Evolutionary conservation across 805 yeast species (phyloP), one percentile per base, ranked within the genome.

Genomic region (Schizosaccharomyces cryophilus): DNA sequence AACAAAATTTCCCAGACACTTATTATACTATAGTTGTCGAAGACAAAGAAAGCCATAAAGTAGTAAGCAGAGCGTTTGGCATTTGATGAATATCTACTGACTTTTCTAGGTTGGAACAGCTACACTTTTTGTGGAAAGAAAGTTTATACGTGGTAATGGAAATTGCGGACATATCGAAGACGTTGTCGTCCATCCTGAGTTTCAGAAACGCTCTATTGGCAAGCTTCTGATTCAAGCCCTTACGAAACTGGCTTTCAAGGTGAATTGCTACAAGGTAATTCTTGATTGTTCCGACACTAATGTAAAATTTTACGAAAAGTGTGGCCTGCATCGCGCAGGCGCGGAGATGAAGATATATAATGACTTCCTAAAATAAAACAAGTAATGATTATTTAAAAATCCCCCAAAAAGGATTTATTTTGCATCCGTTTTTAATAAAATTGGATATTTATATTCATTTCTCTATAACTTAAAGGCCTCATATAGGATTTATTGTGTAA

Each of bases 261-360:
- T 59, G n/a, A 47, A 42, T 9, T 59, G 54, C 55, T 59, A 59
- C 54, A 59, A 54, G 15, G 31, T 54, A 19, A 83, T 86, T 24
- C 73, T 86, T 66, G 94, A 86, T 69, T 86, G 95, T 70, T 81
- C 82, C 61, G 77, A 76, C 2, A 75, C 77, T 56, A 86, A 86
- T 68, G 80, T 78, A 35, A 82, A 78, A 1, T 86, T 86, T 69
- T 86, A 86, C 67, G 82, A 83, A 65, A 85, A 84, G 68, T 86
- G 94, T 73, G 88, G 86, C 0, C 79, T 77, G 66, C 11, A 19
- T 15, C 48, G 61, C 38, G 38, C 40, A 59, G 61, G 54, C 42
- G 54, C 24, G 19, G 30, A 59, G 19, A 56, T 56, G 60, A 56
- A 59, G 42, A 19, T 24, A 11, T 56, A 42, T 45, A 24, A n/a